A percentile compares a stretch with the other conserved stretches of the same genome.
Conservation (phyloP, 1,284 basidiomycete genomes). For the Xerocomus minutiporus region DNA sequence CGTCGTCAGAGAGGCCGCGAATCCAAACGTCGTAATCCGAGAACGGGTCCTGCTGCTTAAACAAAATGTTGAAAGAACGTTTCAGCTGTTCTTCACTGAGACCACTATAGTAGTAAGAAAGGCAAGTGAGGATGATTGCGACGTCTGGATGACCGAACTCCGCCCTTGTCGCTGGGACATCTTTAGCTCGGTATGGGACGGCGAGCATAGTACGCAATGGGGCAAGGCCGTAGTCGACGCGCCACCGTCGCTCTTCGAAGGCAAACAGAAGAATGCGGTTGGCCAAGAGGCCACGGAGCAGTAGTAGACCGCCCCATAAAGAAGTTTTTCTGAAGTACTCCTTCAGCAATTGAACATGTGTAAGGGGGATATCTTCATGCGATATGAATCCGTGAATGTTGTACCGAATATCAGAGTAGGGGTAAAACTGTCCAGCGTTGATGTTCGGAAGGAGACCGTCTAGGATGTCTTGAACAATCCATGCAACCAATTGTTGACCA, state of each 20-base stretch:
- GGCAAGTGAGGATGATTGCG: not conserved
- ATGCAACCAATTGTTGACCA: conserved; percentile 10
- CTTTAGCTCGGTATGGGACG: conserved; percentile 53
- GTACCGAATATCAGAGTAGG: conserved; percentile 7
- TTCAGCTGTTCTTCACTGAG: conserved; percentile 40
- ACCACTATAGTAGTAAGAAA: conserved; percentile 26
- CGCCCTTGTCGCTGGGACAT: conserved; percentile 44
- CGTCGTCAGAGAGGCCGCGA: not conserved
- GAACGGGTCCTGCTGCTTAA: conserved; percentile 42
- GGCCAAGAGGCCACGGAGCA: conserved; percentile 42
- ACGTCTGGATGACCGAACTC: conserved; percentile 36
- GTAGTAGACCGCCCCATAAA: conserved; percentile 36
- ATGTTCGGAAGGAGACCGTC: conserved; percentile 21
- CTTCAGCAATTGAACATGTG: conserved; percentile 22
- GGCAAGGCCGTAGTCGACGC: conserved; percentile 51
- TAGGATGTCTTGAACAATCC: conserved; percentile 5
- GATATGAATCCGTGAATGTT: conserved; percentile 23
- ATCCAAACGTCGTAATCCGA: conserved; percentile 44
- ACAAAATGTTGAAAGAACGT: conserved; percentile 38
- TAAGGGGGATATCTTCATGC: not conserved
- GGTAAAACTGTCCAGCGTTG: conserved; percentile 17
- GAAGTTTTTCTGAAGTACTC: conserved; percentile 9
- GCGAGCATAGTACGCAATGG: conserved; percentile 43
- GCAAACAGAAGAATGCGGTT: conserved; percentile 34
- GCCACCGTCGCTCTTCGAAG: conserved; percentile 35